Evolutionary conservation across 2,329 filamentous ascomycete genomes (phyloP).

Genomic region (Diaporthe citri): DNA sequence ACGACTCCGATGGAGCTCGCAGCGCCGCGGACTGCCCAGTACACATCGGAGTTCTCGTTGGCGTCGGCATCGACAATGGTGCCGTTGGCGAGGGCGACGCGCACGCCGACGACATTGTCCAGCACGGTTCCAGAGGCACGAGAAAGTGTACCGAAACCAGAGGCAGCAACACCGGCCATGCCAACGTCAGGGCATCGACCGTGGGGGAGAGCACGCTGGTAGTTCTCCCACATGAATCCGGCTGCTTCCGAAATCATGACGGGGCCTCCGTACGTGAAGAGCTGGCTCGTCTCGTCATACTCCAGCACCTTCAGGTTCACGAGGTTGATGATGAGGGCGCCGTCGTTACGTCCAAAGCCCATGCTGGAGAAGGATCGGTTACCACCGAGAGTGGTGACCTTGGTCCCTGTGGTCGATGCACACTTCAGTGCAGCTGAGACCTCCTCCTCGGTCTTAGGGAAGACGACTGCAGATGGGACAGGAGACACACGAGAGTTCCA

Average conservation of each 20-base stretch:
- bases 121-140: constrained; percentile 21
- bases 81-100: constrained; percentile 27
- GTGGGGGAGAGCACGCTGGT: constrained; percentile 27
- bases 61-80: constrained; percentile 24
- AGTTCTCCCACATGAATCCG: constrained; percentile 13
- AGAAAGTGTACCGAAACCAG: constrained; percentile 30
- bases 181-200: constrained; percentile 31
- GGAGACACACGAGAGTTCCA: constrained; percentile 31
- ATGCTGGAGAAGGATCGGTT: constrained; percentile 36
- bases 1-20: constrained; percentile 34
- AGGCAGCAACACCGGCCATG: constrained; percentile 28
- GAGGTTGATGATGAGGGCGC: constrained; percentile 30
- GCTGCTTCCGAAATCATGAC: constrained; percentile 33
- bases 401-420: constrained; percentile 9
- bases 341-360: constrained; percentile 33
- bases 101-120: constrained; percentile 31
- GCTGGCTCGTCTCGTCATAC: constrained; percentile 15
- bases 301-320: constrained; percentile 26
- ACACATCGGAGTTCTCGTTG: constrained; percentile 21
- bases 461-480: constrained; percentile 22
- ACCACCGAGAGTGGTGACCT: constrained; percentile 33
- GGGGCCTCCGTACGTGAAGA: constrained; percentile 29
- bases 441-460: constrained; percentile 25
- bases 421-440: constrained; percentile 17
- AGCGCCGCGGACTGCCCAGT: constrained; percentile 24